Conservation (phyloP, 148 eudicot species). For the Oxyria digyna region DNA sequence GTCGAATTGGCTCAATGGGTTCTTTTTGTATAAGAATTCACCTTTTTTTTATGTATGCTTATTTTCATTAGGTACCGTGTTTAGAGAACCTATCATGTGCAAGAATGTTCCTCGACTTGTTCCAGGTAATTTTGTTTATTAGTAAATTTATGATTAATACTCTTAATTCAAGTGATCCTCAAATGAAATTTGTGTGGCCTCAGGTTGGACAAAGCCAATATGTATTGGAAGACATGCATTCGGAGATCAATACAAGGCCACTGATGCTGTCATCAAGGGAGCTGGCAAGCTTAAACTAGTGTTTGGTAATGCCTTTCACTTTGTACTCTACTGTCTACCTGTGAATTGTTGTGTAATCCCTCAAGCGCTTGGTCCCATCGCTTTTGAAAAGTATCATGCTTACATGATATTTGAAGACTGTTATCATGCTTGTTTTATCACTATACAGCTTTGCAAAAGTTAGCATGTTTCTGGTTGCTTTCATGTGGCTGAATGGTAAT, state of each 20-base stretch:
- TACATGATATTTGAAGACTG: background rate
- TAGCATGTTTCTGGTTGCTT: background rate
- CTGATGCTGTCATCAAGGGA: constrained; percentile 84
- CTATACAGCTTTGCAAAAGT: background rate
- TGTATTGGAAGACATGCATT: constrained; percentile 98
- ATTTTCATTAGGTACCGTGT: constrained; percentile 56
- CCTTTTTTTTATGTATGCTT: background rate
- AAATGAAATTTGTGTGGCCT: background rate
- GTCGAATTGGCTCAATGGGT: background rate
- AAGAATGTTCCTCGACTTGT: constrained; percentile 71
- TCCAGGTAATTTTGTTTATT: constrained; percentile 30
- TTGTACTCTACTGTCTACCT: background rate
- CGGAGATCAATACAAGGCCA: constrained; percentile 90
- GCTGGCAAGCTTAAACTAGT: constrained; percentile 83
- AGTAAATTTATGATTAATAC: background rate
- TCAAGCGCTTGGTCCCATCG: background rate
- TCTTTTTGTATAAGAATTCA: background rate
- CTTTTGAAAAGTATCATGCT: background rate
- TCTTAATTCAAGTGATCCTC: background rate
- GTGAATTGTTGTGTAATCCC: background rate
- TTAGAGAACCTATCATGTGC: constrained; percentile 86
- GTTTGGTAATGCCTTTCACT: constrained; percentile 40
- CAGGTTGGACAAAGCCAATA: constrained; percentile 87
- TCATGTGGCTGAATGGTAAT: background rate
- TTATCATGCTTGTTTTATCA: background rate